Percentiles rank a stretch among this genome's conserved stretches.
These are phyloP conservation scores for Ligustrum vulgare DNA, from an alignment of 257 asterid genomes.

Conservation along the genomic window DNA sequence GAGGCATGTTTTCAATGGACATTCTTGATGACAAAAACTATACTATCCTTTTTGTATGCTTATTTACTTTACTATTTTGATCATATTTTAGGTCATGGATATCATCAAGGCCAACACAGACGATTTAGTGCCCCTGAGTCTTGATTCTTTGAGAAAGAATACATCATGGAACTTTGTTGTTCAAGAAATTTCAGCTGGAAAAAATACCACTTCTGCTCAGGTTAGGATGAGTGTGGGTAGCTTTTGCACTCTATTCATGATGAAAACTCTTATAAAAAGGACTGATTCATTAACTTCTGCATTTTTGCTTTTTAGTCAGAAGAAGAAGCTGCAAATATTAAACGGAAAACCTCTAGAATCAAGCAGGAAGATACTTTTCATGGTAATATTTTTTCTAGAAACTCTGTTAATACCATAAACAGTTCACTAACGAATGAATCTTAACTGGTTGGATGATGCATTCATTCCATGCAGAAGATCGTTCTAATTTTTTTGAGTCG, in stretches of 20 bases:
- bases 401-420: conserved; percentile 8
- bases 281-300: conserved; percentile 28
- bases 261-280: conserved; percentile 18
- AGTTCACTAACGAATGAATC: conserved; percentile 14
- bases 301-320: conserved; percentile 37
- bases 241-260: conserved; percentile 17
- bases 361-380: conserved; percentile 43
- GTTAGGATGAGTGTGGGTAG: conserved; percentile 36
- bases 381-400: conserved; percentile 45
- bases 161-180: conserved; percentile 73
- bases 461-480: conserved; percentile 49
- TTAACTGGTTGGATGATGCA: conserved; percentile 21
- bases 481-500: conserved; percentile 48
- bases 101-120: conserved; percentile 61
- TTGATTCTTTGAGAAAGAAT: conserved; percentile 59
- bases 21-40: conserved; percentile 4
- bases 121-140: conserved; percentile 73
- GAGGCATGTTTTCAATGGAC: conserved; percentile 46
- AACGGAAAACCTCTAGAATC: conserved; percentile 44
- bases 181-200: conserved; percentile 35
- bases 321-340: conserved; percentile 35
- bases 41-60: neutral
- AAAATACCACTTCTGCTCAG: conserved; percentile 45
- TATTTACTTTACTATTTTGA: conserved; percentile 21
- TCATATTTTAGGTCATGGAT: conserved; percentile 62